Evolutionary conservation across 164 flowering plant genomes (phyloP), one percentile per base, ranked within the genome.

Genomic region (Vitis rupestris): DNA sequence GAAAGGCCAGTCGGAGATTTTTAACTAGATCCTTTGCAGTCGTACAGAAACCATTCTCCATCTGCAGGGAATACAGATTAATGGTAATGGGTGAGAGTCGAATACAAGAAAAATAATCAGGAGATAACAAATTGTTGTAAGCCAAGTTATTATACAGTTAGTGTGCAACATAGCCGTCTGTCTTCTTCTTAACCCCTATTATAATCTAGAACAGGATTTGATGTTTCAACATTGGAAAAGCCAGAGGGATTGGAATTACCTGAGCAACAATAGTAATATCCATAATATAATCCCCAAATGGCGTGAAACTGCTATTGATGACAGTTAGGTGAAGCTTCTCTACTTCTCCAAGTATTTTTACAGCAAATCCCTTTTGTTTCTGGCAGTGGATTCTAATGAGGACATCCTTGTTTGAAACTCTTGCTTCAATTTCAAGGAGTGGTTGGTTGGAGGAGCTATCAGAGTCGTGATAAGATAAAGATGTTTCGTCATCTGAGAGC

Each of bases 1-100:
- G 58, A 14, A 60, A 58, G 7, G 54, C 58, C 55, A 37, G 72
- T 30, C 70, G 50, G 10, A 91, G 74, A 9, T 70, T 82, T 73
- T 70, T 87, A 77, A 86, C 87, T 0, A 90, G 74, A 72, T 88
- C 94, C 80, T 84, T 83, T 66, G 73, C 78, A 58, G 81, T 79
- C 85, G 84, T 79, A 65, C 56, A 10, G 68, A 72, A 85, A 9
- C 78, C 86, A 1, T 30, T 84, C 16, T 84, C 81, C 89, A 87
- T 89, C 94, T 86, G 84, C 71, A 79, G 58, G 9, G 31, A 67
- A 15, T 11, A 0, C 9, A 7, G 44, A 27, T 23, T 37, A 37
- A 37, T 6, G 6, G 44, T 23, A 37, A 2, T 6, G 6, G 44
- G 7, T 37, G 44, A 37, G 44, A 37, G 44, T 37, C 44, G 6